A percentile compares a stretch with the other conserved stretches of the same genome.
phyloP scores from a whole-genome alignment of 768 basidiomycete genomes.

The Mycena rosella region DNA sequence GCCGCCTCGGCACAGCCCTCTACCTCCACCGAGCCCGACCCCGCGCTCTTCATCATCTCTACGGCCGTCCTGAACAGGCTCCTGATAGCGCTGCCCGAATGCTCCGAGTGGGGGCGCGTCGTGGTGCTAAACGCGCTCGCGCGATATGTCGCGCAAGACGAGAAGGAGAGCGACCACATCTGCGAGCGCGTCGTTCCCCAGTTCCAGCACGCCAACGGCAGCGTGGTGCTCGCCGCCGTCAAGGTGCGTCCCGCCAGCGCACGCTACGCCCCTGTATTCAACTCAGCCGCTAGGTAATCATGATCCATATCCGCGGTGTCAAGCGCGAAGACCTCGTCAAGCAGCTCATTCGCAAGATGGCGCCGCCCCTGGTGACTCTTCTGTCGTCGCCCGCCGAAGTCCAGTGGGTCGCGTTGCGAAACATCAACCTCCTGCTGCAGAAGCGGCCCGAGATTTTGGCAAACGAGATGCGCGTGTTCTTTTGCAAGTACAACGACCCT shows the following conservation, averaged over 20 bases:
- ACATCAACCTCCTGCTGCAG: constrained; percentile 96
- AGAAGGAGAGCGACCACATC: constrained; percentile 97
- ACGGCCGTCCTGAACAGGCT: constrained; percentile 86
- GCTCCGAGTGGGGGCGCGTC: constrained; percentile 99
- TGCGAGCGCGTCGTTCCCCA: constrained; percentile 99
- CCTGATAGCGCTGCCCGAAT: constrained; percentile 97
- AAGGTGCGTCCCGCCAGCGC: constrained; percentile 66
- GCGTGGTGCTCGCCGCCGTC: constrained; percentile 94
- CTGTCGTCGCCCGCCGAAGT: constrained; percentile 97
- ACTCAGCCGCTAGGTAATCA: constrained; percentile 76
- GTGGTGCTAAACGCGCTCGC: constrained; percentile 90
- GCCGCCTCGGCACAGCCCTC: constrained; percentile 73
- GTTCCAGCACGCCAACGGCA: constrained; percentile 97
- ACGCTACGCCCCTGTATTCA: background rate
- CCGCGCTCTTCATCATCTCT: constrained; percentile 85
- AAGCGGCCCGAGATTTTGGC: constrained; percentile 91
- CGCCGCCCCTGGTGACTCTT: constrained; percentile 94
- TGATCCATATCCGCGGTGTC: constrained; percentile 93
- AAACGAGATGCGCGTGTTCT: constrained; percentile 99
- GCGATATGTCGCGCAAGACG: constrained; percentile 86
- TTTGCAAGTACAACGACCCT: constrained; percentile 99
- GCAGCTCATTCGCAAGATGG: constrained; percentile 95
- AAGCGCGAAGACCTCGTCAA: constrained; percentile 86
- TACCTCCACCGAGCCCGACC: constrained; percentile 61
- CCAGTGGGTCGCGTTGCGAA: constrained; percentile 97